These are phyloP conservation scores for Cynanchum wilfordii DNA, from an alignment of 257 asterid species.

Conservation along the genomic window DNA sequence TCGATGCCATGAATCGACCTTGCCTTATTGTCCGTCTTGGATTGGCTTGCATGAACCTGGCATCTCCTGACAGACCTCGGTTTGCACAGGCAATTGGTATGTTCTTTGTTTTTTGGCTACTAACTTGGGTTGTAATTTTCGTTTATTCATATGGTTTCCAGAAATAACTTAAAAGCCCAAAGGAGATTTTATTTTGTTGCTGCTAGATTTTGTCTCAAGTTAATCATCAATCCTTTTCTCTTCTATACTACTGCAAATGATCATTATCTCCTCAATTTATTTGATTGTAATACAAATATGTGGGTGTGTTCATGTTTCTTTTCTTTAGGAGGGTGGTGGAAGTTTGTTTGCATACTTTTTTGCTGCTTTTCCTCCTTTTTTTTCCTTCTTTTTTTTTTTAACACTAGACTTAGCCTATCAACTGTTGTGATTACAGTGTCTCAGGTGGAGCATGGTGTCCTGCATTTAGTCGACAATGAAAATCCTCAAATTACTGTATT, in stretches of 20 bases:
- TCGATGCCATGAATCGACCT: slow-evolving; percentile 57
- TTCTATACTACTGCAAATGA: background rate
- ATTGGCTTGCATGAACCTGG: slow-evolving; percentile 59
- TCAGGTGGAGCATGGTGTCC: slow-evolving; percentile 89
- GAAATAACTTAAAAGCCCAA: background rate
- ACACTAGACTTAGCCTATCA: slow-evolving; percentile 17
- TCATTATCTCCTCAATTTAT: background rate
- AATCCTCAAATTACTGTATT: slow-evolving; percentile 74
- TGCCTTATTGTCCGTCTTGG: slow-evolving; percentile 92
- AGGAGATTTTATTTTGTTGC: background rate
- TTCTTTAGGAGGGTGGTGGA: background rate
- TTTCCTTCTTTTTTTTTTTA: background rate
- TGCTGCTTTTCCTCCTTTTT: background rate
- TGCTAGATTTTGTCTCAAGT: background rate
- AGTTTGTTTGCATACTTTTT: background rate
- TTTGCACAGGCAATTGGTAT: slow-evolving; percentile 94
- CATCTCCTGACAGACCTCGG: slow-evolving; percentile 66
- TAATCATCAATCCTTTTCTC: background rate
- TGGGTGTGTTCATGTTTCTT: background rate
- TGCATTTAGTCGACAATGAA: slow-evolving; percentile 51
- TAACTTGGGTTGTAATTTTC: background rate
- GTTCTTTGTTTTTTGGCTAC: slow-evolving; percentile 23
- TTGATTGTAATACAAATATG: background rate
- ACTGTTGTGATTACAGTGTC: slow-evolving; percentile 62
- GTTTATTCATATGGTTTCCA: background rate